phyloP scores from a whole-genome alignment of 139 green algal species.

The Monoraphidium neglectum region DNA sequence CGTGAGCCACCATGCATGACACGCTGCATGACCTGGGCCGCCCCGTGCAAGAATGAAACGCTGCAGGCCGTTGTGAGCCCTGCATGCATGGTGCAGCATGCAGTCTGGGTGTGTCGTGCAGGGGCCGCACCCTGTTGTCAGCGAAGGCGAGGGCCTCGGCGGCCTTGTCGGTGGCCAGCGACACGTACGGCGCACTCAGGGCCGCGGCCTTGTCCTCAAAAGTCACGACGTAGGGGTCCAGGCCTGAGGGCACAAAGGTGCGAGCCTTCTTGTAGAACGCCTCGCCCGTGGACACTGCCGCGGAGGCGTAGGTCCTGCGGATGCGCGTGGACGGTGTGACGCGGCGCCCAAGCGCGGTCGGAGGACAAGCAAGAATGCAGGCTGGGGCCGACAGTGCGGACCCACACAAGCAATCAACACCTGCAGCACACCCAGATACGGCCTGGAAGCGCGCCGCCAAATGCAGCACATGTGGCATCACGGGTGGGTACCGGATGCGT shows the following conservation, averaged over 20 bases:
- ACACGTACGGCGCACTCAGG: conserved; percentile 19
- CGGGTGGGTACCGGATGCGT: no score
- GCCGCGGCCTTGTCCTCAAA: conserved; percentile 11
- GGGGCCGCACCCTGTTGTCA: conserved; percentile 15
- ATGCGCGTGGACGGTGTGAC: not conserved
- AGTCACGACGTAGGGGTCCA: conserved; percentile 17
- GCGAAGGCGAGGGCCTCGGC: conserved; percentile 13
- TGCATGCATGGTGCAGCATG: no score
- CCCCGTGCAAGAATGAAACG: no score
- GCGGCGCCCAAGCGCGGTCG: no score
- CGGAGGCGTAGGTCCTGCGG: conserved; percentile 1
- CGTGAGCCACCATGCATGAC: no score
- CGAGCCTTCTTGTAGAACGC: conserved; percentile 21
- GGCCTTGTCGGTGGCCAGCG: conserved; percentile 11
- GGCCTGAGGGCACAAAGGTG: conserved; percentile 18
- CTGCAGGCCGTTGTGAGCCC: no score
- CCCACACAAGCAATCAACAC: not conserved
- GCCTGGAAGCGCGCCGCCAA: no score
- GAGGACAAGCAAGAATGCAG: not conserved
- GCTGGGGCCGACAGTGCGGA: not conserved
- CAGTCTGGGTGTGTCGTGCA: no score
- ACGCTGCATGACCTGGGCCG: no score
- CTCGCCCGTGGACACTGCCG: conserved; percentile 2
- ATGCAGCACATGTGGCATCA: no score
- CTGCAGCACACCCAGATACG: no score